Evolutionary conservation across 495 filamentous ascomycete genomes (phyloP).

Genomic region (Tuber indicum): DNA sequence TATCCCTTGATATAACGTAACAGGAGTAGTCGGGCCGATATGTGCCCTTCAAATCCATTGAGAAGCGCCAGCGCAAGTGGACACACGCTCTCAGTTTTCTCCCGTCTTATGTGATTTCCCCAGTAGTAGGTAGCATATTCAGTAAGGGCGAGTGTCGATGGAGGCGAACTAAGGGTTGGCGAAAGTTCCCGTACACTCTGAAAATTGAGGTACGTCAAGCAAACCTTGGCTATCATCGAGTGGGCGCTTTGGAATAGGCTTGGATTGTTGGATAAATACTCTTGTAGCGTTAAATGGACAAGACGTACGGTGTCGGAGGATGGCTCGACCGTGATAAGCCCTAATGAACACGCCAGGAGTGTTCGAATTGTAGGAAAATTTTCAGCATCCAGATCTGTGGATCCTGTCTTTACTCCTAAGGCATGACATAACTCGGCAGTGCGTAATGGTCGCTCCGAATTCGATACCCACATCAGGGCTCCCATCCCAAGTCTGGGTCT

Average conservation of each 20-base stretch:
- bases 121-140: background rate
- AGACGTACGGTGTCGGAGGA: background rate
- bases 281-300: background rate
- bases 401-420: background rate
- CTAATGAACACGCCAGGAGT: background rate
- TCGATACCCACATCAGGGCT: background rate
- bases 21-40: background rate
- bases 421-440: background rate
- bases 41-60: background rate
- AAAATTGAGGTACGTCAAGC: background rate
- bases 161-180: background rate
- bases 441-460: background rate
- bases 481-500: background rate
- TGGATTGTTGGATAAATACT: background rate
- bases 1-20: background rate
- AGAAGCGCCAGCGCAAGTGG: background rate
- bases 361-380: background rate
- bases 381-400: background rate
- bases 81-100: background rate
- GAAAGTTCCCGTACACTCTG: background rate
- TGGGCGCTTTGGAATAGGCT: background rate
- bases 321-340: background rate
- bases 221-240: background rate
- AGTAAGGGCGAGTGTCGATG: rapidly evolving
- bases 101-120: background rate